These are phyloP conservation scores for Penicillium polonicum DNA, from an alignment of 2,329 filamentous ascomycete genomes.

Conservation along the genomic window DNA sequence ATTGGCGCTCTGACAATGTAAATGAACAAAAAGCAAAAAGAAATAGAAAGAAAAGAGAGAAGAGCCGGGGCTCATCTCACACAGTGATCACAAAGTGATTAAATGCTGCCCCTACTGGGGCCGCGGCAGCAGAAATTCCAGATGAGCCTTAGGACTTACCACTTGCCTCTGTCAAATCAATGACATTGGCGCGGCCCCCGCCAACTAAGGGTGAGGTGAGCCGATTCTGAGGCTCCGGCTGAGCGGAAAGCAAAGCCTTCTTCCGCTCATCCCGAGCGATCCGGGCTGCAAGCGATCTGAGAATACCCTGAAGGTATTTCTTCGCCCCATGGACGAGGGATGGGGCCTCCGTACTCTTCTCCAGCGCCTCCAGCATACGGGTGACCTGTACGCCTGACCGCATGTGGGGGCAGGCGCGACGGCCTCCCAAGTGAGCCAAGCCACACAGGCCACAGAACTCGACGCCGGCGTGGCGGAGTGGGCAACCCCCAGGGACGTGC, in stretches of 20 bases:
- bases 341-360: constrained; percentile 56
- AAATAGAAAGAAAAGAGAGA: neutral
- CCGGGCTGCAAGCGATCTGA: constrained; percentile 53
- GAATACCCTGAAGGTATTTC: constrained; percentile 58
- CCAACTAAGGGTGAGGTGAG: neutral
- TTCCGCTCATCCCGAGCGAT: constrained; percentile 43
- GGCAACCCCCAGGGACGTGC: constrained; percentile 61
- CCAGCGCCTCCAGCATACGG: constrained; percentile 63
- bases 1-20: neutral
- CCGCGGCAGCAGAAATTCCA: neutral
- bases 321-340: constrained; percentile 55
- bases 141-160: neutral
- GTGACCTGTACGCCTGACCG: constrained; percentile 62
- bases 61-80: neutral
- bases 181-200: neutral
- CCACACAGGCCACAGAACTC: constrained; percentile 66
- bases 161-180: neutral
- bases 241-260: neutral
- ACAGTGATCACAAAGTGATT: neutral
- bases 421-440: constrained; percentile 58
- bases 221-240: neutral
- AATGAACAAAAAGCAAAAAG: neutral
- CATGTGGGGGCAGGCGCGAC: constrained; percentile 61
- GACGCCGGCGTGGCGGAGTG: constrained; percentile 57
- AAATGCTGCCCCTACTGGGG: neutral